phyloP scores from a whole-genome alignment of 495 filamentous ascomycete genomes.

The Aspergillus sclerotiicarbonarius region DNA sequence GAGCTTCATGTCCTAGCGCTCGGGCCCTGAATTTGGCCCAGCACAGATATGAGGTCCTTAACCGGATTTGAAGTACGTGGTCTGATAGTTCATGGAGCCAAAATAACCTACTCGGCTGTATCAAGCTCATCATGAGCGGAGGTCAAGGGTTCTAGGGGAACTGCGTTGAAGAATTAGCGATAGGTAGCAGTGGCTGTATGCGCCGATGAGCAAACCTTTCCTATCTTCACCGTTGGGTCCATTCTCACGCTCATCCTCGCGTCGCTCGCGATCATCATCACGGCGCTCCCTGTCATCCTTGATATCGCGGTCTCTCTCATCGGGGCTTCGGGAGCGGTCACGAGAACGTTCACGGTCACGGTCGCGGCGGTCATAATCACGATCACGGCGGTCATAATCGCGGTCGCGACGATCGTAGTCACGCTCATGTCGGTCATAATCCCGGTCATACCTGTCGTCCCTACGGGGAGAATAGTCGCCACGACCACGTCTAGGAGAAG shows the following conservation, averaged over 20 bases:
- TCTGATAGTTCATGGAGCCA: slow-evolving; percentile 12
- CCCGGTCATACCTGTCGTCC: slow-evolving; percentile 82
- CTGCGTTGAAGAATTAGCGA: slow-evolving; percentile 19
- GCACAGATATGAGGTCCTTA: not conserved
- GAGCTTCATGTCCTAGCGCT: not conserved
- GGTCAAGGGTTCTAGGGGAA: slow-evolving; percentile 69
- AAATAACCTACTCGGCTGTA: slow-evolving; percentile 76
- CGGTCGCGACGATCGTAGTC: slow-evolving; percentile 64
- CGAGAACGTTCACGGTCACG: slow-evolving; percentile 65
- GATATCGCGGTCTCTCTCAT: slow-evolving; percentile 60
- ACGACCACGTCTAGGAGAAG: slow-evolving; percentile 72
- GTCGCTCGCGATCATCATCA: slow-evolving; percentile 63
- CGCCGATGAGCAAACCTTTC: slow-evolving; percentile 67
- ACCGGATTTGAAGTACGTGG: not conserved
- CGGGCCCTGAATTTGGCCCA: not conserved
- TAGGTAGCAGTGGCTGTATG: not conserved
- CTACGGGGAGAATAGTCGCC: slow-evolving; percentile 88
- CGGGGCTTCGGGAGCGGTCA: slow-evolving; percentile 72
- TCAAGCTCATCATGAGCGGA: slow-evolving; percentile 95
- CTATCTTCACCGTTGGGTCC: slow-evolving; percentile 63
- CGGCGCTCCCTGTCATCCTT: slow-evolving; percentile 68
- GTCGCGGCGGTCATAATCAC: slow-evolving; percentile 55
- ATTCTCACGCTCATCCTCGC: slow-evolving; percentile 52
- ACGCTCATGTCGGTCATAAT: slow-evolving; percentile 66
- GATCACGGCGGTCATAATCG: slow-evolving; percentile 78